Evolutionary conservation across 2,329 filamentous ascomycete species (phyloP), one percentile per base, ranked within the genome.

Genomic region (Graphium sp.): DNA sequence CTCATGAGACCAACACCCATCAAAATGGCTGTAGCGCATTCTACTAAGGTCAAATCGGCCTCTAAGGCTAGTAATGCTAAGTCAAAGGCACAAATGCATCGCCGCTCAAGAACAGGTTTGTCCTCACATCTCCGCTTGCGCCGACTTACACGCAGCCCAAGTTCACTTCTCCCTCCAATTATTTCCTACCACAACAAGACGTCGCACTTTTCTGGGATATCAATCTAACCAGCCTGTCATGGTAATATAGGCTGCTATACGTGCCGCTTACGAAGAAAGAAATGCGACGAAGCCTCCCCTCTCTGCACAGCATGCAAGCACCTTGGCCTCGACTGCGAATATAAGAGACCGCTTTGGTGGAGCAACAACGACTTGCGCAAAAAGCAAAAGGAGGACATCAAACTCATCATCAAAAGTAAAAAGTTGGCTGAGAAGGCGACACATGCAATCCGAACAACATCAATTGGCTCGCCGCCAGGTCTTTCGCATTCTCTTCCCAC

Each of bases 311-410:
- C 71, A 35, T 76, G 71, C 63, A 73, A 69, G 41, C 64, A 73
- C 46, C 74, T 98, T 32, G 79, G 80, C 30, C 66, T 98, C 32
- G 65, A 67, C 44, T 98, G 89, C 60, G 84, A 95, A 61, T 98
- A 95, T 61, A 93, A 92, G 65, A 66, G 85, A 47, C 89, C 89
- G 21, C 72, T 81, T 56, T 98, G 89, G 89, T 98, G 89, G 89
- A 80, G 77, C 56, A 94, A 89, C 62, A 79, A 80, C 46, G 84
- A 93, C 37, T 73, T 79, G 46, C 68, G 89, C 41, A 72, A 77
- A 42, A 60, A 74, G 32, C 83, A 94, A 51, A 98, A 95, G 59
- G 89, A 95, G 48, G 61, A 76, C 41, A 92, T 98, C 65, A 98
- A 98, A 66, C 77, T 79, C 54, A 82, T 87, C 53, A 95, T 98